Evolutionary conservation across 78 protist species (phyloP).

Genomic region (Diacronema lutheri): DNA sequence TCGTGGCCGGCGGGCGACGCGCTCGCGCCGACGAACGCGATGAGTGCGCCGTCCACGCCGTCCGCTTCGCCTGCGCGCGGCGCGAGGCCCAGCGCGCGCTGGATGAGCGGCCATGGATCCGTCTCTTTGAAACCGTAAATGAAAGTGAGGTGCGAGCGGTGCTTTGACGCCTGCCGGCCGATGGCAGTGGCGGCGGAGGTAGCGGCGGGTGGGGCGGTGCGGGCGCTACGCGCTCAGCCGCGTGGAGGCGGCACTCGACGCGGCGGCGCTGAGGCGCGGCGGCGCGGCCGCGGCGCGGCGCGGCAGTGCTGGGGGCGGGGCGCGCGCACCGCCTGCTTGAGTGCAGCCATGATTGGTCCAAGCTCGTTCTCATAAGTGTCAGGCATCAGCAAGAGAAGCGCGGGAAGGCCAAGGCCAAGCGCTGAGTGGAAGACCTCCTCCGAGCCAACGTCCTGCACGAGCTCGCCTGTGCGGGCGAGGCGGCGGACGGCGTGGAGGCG

Average conservation of each 20-base stretch:
- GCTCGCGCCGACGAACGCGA: no score
- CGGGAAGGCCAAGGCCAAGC: not conserved
- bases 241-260: not conserved
- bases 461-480: no score
- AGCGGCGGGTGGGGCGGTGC: not conserved
- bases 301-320: not conserved
- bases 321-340: not conserved
- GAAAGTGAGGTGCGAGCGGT: not conserved
- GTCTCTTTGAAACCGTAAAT: slow-evolving; percentile 17
- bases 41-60: no score
- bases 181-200: not conserved
- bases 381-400: not conserved
- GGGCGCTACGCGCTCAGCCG: not conserved
- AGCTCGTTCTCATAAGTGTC: not conserved
- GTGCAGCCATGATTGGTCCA: no score
- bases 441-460: not conserved
- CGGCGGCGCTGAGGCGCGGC: not conserved
- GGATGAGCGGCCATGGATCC: slow-evolving; percentile 13
- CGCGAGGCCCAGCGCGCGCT: not conserved
- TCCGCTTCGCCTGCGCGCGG: no score
- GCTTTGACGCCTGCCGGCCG: no score
- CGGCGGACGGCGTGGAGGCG: not conserved
- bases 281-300: not conserved
- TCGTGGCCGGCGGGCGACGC: no score
- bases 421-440: not conserved